Conservation (phyloP, 495 filamentous ascomycete genomes). For the Daldinia vernicosa region DNA sequence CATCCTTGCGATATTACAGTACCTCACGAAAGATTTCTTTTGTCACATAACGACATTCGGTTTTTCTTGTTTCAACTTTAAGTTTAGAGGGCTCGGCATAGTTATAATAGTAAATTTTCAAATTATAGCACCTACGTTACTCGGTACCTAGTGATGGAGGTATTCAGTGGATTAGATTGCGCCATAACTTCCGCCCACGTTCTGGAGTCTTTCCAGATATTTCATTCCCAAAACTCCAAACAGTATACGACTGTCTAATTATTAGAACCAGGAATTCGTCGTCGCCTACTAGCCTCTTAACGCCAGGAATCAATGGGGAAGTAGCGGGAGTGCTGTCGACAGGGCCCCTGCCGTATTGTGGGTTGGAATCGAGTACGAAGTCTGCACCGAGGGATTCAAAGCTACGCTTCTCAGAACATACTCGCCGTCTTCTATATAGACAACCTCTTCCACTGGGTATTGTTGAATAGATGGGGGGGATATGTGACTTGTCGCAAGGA, state of each 20-base stretch:
- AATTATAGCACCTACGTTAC: background rate
- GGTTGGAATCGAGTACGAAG: conserved; percentile 31
- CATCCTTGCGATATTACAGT: background rate
- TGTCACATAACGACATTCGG: background rate
- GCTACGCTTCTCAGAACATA: background rate
- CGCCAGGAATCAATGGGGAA: conserved; percentile 5
- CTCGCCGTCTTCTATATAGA: conserved; percentile 14
- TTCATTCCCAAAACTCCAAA: conserved; percentile 40
- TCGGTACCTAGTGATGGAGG: background rate
- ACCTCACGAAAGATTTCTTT: conserved; percentile 2
- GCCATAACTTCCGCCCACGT: conserved; percentile 18
- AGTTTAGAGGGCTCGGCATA: background rate
- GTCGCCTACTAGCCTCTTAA: conserved; percentile 38
- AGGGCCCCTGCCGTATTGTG: background rate
- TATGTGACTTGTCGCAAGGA: background rate
- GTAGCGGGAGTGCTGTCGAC: background rate
- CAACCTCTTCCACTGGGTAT: conserved; percentile 5
- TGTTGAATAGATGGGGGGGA: conserved; percentile 26
- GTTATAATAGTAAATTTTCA: background rate
- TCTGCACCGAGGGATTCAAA: conserved; percentile 15
- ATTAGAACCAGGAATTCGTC: conserved; percentile 44
- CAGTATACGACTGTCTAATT: conserved; percentile 37
- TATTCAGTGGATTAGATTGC: conserved; percentile 18
- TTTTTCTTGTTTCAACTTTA: background rate
- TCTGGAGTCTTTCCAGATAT: conserved; percentile 24